These are phyloP conservation scores for Lactuca saligna DNA, from an alignment of 129 eudicot species.

Conservation along the genomic window DNA sequence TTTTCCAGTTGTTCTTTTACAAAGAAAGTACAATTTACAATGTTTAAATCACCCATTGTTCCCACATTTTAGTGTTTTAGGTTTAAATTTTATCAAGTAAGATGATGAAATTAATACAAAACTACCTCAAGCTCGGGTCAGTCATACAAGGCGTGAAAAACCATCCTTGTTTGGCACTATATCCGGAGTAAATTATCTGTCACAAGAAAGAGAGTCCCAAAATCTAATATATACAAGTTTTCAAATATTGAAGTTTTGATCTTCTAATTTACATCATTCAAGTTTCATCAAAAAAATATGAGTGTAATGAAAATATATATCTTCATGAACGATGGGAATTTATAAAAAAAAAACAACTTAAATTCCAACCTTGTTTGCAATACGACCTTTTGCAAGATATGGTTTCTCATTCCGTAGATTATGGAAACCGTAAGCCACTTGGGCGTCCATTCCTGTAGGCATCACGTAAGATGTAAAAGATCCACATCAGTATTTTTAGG, in stretches of 20 bases:
- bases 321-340: not conserved
- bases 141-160: constrained; percentile 78
- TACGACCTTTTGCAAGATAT: constrained; percentile 86
- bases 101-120: not conserved
- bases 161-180: constrained; percentile 91
- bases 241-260: not conserved
- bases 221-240: not conserved
- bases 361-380: constrained; percentile 76
- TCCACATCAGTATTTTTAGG: too few species aligned
- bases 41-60: not conserved
- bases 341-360: not conserved
- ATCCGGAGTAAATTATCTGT: constrained; percentile 82
- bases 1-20: not conserved
- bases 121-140: constrained; percentile 78
- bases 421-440: constrained; percentile 90
- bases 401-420: constrained; percentile 87
- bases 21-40: not conserved
- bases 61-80: not conserved
- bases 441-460: constrained; percentile 93
- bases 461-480: not conserved
- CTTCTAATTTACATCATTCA: not conserved
- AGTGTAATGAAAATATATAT: not conserved
- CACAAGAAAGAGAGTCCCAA: not conserved
- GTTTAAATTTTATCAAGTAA: not conserved
- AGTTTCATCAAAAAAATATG: not conserved